Conservation (phyloP, 2,329 filamentous ascomycete species). For the Hypoxylon sp. region DNA sequence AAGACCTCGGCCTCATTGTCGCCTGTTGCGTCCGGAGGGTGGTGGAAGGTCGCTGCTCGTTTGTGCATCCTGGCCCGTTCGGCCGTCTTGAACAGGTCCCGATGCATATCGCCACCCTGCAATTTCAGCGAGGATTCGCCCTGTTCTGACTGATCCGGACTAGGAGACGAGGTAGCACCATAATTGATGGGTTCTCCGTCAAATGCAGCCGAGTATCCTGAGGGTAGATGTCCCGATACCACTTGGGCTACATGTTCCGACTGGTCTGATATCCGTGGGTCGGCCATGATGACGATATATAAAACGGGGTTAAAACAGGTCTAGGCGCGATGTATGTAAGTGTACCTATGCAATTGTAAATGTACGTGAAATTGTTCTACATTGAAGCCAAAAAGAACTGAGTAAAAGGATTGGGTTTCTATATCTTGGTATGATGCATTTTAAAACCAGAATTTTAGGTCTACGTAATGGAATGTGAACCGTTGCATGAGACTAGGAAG, state of each 20-base stretch:
- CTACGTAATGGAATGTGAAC: constrained; percentile 12
- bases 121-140: constrained; percentile 77
- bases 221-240: constrained; percentile 59
- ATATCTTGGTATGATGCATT: constrained; percentile 19
- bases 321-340: background rate
- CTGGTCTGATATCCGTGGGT: constrained; percentile 33
- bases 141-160: constrained; percentile 46
- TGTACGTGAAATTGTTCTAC: constrained; percentile 8
- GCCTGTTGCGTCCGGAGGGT: constrained; percentile 65
- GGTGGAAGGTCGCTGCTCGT: constrained; percentile 78
- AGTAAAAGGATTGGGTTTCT: background rate
- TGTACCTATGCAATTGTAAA: constrained; percentile 15
- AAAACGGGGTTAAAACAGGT: constrained; percentile 3
- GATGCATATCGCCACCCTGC: constrained; percentile 83
- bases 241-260: constrained; percentile 53
- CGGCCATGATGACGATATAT: constrained; percentile 25
- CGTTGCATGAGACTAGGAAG: constrained; percentile 1
- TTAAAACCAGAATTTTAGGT: constrained; percentile 6
- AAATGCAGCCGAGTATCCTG: constrained; percentile 61
- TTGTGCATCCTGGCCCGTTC: constrained; percentile 66
- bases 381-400: background rate
- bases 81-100: constrained; percentile 82
- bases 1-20: constrained; percentile 51
- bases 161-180: constrained; percentile 39
- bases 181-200: constrained; percentile 51